Percentiles rank a stretch among this genome's conserved stretches.
Evolutionary conservation across 768 basidiomycete species (phyloP).

Genomic region (Gyrodon lividus): DNA sequence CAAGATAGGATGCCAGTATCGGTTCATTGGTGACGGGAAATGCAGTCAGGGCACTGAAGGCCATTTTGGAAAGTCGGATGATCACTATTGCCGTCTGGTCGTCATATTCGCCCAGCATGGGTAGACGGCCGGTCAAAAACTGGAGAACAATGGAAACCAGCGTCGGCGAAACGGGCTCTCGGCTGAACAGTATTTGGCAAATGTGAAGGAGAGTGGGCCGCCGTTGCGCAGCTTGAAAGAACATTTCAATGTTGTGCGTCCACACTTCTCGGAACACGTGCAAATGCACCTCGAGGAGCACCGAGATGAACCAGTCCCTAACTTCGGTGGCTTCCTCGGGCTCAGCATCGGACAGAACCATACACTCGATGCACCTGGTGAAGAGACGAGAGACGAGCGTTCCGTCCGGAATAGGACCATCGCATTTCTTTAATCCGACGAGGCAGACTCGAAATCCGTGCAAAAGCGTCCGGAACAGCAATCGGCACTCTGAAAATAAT

Average conservation of each 20-base stretch:
- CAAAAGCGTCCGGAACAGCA: slow-evolving; percentile 83
- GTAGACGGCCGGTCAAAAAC: slow-evolving; percentile 80
- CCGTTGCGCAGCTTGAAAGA: slow-evolving; percentile 76
- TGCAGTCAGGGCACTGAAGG: slow-evolving; percentile 81
- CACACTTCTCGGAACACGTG: slow-evolving; percentile 97
- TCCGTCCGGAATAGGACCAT: slow-evolving; percentile 78
- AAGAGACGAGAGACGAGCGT: slow-evolving; percentile 87
- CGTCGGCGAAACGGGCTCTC: slow-evolving; percentile 75
- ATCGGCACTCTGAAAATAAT: slow-evolving; percentile 64
- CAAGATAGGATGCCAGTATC: slow-evolving; percentile 90
- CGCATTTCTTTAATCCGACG: slow-evolving; percentile 72
- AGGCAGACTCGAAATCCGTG: slow-evolving; percentile 86
- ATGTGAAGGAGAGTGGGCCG: slow-evolving; percentile 80
- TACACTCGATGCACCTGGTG: slow-evolving; percentile 78
- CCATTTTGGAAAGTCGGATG: slow-evolving; percentile 93
- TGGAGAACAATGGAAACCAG: slow-evolving; percentile 87
- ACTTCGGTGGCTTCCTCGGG: slow-evolving; percentile 72
- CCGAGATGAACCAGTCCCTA: slow-evolving; percentile 75
- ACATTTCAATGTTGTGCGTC: slow-evolving; percentile 90
- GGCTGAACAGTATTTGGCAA: slow-evolving; percentile 77
- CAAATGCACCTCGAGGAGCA: slow-evolving; percentile 78
- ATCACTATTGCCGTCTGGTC: slow-evolving; percentile 79
- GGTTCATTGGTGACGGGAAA: slow-evolving; percentile 80
- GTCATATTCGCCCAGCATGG: slow-evolving; percentile 80
- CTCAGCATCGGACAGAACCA: slow-evolving; percentile 78